Percentiles rank a stretch among this genome's conserved stretches.
These are phyloP conservation scores for Tubosaeta sp. DNA, from an alignment of 768 basidiomycete genomes.

Conservation along the genomic window DNA sequence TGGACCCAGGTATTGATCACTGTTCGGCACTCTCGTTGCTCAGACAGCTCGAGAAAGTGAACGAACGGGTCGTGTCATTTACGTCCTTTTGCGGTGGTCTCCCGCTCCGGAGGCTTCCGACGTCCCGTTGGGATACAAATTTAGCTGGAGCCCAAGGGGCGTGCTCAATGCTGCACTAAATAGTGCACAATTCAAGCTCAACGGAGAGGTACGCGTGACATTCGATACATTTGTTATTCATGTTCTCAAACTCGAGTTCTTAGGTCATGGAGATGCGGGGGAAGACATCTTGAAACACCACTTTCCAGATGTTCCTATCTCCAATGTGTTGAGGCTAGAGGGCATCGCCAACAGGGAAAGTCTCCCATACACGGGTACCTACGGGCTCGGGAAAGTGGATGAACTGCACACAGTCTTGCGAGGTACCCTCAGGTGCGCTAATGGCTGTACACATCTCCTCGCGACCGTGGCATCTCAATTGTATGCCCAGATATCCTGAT, in stretches of 20 bases:
- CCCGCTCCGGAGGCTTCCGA: slow-evolving; percentile 61
- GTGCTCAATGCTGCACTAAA: slow-evolving; percentile 81
- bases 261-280: slow-evolving; percentile 50
- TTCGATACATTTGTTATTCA: not conserved
- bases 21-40: slow-evolving; percentile 78
- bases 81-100: slow-evolving; percentile 92
- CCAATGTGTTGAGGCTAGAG: slow-evolving; percentile 61
- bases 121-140: slow-evolving; percentile 85
- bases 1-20: slow-evolving; percentile 89
- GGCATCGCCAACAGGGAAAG: slow-evolving; percentile 86
- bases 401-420: slow-evolving; percentile 65
- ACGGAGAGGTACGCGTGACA: slow-evolving; percentile 43
- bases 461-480: not conserved
- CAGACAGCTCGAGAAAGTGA: slow-evolving; percentile 42
- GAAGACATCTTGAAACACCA: slow-evolving; percentile 48
- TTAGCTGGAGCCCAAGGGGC: slow-evolving; percentile 89
- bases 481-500: slow-evolving; percentile 65
- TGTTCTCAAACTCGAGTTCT: not conserved
- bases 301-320: slow-evolving; percentile 68
- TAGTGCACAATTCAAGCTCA: slow-evolving; percentile 59
- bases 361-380: slow-evolving; percentile 62
- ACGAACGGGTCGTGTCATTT: slow-evolving; percentile 64
- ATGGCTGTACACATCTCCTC: not conserved
- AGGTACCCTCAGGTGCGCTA: slow-evolving; percentile 71
- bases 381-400: slow-evolving; percentile 45